Base-by-base conservation (phyloP, 208 protist species). In the Vickermania ingenoplastis region DNA sequence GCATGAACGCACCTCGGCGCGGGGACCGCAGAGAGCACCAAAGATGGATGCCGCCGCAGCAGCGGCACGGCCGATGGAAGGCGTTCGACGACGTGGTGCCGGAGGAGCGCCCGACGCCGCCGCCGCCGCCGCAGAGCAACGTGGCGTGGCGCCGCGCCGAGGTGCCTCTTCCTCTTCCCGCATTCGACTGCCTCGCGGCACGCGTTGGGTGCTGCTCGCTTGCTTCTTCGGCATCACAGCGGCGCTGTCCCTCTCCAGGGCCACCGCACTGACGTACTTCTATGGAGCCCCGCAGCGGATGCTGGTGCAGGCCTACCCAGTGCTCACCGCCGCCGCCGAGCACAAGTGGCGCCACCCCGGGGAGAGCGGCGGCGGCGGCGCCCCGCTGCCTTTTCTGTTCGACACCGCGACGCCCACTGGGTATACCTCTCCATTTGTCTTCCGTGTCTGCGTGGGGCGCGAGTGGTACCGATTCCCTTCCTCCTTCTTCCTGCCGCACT, bases 391-490 rank as follows among this genome's bases (percentile, higher is more conserved):
- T 28, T 27, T 22, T n/a, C 13, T 55, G 51, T 27, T 55, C 51
- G 11, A 17, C 17, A 45, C 36, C 36, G 36, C 36, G 11, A 45
- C 36, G 11, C 36, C 36, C 11, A 45, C 36, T 7, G 36, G 36
- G 11, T 45, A 45, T 17, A 17, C 7, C 11, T 45, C 36, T 45
- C 36, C 36, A 7, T 45, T 45, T 45, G 36, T 45, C 48, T 79
- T 78, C 31, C 73, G 71, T 24, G 31, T 98, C 31, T 98, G 94
- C 67, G 69, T 97, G 3, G 93, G 91, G 1, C 89, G 92, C 31
- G 91, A 97, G 75, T 97, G 94, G 96, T 95, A 97, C 62, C 72
- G 93, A 31, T 97, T 97, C 53, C 94, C 94, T 1, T 90, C 79
- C 4, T 77, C 77, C 45, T 98, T 97, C 73, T 97, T 97, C 67